Conservation (phyloP, 2,329 filamentous ascomycete species). For the Ceratocystis harringtonii region DNA sequence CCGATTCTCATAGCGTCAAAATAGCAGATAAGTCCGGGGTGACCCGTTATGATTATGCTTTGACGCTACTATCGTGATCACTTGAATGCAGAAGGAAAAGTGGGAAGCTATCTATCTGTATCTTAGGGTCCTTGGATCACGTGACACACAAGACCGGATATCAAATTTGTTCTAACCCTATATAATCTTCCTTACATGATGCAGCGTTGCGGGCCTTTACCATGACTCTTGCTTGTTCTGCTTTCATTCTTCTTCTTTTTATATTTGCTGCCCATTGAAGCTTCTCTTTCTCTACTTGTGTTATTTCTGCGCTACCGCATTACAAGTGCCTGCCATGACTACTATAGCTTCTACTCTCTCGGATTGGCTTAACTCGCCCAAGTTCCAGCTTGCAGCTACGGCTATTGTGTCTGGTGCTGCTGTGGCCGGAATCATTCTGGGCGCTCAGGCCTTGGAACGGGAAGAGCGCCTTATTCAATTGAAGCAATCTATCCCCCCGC, state of each 20-base stretch:
- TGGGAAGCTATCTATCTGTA: neutral
- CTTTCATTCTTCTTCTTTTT: neutral
- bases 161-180: constrained; percentile 3
- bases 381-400: constrained; percentile 52
- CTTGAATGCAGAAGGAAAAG: neutral
- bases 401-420: constrained; percentile 50
- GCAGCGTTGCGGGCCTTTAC: neutral
- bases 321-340: neutral
- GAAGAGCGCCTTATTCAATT: constrained; percentile 40
- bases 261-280: neutral
- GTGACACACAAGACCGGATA: neutral
- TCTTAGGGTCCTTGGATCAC: neutral
- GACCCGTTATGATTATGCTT: neutral
- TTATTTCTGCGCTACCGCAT: neutral
- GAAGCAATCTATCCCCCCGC: constrained; percentile 43
- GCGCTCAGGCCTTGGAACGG: constrained; percentile 44
- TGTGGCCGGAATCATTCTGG: constrained; percentile 44
- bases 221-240: constrained; percentile 15
- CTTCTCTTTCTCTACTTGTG: neutral
- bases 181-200: neutral
- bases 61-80: neutral
- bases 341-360: constrained; percentile 16
- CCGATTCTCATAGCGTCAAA: neutral
- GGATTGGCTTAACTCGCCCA: constrained; percentile 25
- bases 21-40: neutral